A percentile compares a stretch with the other conserved stretches of the same genome.
Conservation (phyloP, 805 yeast species). For the Candida vaughaniae region DNA sequence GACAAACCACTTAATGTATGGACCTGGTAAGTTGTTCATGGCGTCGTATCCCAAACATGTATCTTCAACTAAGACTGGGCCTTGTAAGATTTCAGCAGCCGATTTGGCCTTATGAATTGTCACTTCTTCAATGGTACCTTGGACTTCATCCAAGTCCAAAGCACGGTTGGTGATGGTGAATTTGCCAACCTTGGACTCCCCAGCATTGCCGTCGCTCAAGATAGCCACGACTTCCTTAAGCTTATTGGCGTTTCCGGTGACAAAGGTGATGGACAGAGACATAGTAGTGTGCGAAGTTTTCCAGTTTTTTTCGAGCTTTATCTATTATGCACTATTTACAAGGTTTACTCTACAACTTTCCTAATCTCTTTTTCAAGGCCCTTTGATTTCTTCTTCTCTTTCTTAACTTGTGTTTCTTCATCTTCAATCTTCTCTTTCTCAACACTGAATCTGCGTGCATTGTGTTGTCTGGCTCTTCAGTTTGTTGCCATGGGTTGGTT, state of each 20-base stretch:
- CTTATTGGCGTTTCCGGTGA: slow-evolving; percentile 88
- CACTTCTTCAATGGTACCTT: slow-evolving; percentile 82
- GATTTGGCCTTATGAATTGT: slow-evolving; percentile 75
- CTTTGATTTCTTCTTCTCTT: slow-evolving; percentile 95
- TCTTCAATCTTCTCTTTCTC: slow-evolving; percentile 86
- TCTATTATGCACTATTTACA: slow-evolving; percentile 7
- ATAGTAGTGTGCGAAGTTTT: neutral
- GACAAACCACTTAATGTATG: slow-evolving; percentile 91
- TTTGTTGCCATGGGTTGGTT: neutral
- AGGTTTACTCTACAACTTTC: slow-evolving; percentile 39
- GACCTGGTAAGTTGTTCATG: slow-evolving; percentile 84
- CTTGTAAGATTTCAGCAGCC: slow-evolving; percentile 62
- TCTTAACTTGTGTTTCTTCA: slow-evolving; percentile 96
- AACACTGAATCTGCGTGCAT: slow-evolving; percentile 59
- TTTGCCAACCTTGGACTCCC: slow-evolving; percentile 41
- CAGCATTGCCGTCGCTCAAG: slow-evolving; percentile 41
- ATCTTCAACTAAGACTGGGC: slow-evolving; percentile 93
- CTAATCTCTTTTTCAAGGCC: slow-evolving; percentile 71
- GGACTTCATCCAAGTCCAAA: slow-evolving; percentile 86
- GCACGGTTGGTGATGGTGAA: slow-evolving; percentile 57
- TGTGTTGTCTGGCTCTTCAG: slow-evolving; percentile 4
- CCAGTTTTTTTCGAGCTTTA: neutral
- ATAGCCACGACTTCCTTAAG: slow-evolving; percentile 80
- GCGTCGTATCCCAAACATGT: slow-evolving; percentile 87
- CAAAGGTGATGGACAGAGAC: slow-evolving; percentile 58